A percentile compares a stretch with the other conserved stretches of the same genome.
Conservation (phyloP, 225 moss, liverwort and hornwort genomes). For the Polytrichum commune region DNA sequence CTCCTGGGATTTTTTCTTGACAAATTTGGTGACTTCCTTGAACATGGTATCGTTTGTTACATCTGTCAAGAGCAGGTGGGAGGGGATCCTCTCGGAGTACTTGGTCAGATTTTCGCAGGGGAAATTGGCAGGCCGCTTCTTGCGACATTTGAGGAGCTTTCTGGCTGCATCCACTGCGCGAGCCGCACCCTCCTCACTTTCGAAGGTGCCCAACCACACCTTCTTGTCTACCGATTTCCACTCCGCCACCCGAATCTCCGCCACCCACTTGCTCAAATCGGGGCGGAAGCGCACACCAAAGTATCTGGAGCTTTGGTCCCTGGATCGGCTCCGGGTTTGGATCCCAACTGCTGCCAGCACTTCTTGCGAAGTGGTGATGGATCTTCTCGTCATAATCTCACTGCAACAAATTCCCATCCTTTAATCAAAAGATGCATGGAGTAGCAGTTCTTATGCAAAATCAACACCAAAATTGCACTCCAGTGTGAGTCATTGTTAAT, state of each 20-base stretch:
- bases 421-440: neutral
- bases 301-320: slow-evolving; percentile 5
- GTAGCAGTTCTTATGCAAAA: neutral
- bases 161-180: slow-evolving; percentile 11
- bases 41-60: neutral
- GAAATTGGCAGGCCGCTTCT: slow-evolving; percentile 6
- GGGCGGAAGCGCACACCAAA: slow-evolving; percentile 11
- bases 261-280: slow-evolving; percentile 9
- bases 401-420: neutral
- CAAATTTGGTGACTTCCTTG: slow-evolving; percentile 4
- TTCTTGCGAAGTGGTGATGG: neutral
- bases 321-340: neutral
- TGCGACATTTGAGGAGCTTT: slow-evolving; percentile 7
- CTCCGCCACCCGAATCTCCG: slow-evolving; percentile 10
- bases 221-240: slow-evolving; percentile 6
- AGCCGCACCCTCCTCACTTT: slow-evolving; percentile 8
- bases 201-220: slow-evolving; percentile 13
- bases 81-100: slow-evolving; percentile 5
- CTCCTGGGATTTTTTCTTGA: slow-evolving; percentile 8
- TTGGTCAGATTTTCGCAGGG: neutral
- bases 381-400: neutral
- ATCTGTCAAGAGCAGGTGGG: neutral
- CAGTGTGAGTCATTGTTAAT: neutral
- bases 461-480: neutral
- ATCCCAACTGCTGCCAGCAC: no score